Percentiles rank a stretch among this genome's conserved stretches.
These are phyloP conservation scores for Serendipita vermifera DNA, from an alignment of 768 basidiomycete species.

Conservation along the genomic window DNA sequence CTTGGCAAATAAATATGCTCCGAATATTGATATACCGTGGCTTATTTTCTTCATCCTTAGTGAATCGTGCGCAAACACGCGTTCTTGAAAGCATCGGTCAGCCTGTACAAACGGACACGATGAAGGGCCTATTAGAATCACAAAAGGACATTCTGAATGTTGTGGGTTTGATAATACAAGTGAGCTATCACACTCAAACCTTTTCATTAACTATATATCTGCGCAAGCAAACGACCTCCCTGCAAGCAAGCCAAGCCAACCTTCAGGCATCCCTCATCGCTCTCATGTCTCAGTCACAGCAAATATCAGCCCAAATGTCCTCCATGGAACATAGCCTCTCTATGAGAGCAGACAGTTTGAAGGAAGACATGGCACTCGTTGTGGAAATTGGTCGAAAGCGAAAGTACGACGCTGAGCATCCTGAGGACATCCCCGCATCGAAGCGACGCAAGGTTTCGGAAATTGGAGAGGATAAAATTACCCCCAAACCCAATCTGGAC, in stretches of 20 bases:
- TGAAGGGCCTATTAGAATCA: background rate
- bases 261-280: constrained; percentile 6
- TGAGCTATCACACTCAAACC: too few species aligned
- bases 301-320: background rate
- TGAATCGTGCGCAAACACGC: background rate
- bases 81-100: background rate
- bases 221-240: background rate
- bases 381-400: too few species aligned
- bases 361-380: too few species aligned
- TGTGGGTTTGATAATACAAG: background rate
- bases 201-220: too few species aligned
- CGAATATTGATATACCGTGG: background rate
- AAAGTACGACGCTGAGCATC: too few species aligned
- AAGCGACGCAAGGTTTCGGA: too few species aligned
- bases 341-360: background rate
- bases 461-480: too few species aligned
- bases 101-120: background rate
- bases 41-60: too few species aligned
- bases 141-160: background rate
- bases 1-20: too few species aligned
- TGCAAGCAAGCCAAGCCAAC: background rate
- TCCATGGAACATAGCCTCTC: background rate
- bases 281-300: background rate
- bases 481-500: too few species aligned
- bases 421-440: too few species aligned